Conservation (phyloP, 208 protist genomes). For the Acanthamoeba culbertsoni region DNA sequence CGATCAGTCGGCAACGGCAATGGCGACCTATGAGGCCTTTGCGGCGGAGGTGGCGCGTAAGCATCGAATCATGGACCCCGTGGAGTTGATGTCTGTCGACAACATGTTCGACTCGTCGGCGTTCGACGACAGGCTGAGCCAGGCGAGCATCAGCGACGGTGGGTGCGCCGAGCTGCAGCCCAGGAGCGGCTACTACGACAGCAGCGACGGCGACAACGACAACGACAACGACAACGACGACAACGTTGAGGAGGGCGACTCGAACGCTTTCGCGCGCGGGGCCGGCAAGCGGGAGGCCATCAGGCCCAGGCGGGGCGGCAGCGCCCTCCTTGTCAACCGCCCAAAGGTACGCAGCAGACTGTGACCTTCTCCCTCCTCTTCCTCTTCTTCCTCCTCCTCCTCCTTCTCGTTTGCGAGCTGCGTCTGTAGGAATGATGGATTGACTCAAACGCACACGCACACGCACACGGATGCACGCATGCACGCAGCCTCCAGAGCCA, state of each 20-base stretch:
- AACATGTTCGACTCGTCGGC: conserved; percentile 6
- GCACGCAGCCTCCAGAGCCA: neutral
- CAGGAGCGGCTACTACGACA: neutral
- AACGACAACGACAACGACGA: neutral
- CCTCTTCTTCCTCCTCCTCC: too few relatives aligned
- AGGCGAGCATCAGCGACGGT: too few relatives aligned
- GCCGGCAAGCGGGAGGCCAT: too few relatives aligned
- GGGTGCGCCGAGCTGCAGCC: neutral
- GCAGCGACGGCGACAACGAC: neutral
- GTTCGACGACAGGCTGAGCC: neutral
- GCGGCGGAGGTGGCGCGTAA: neutral
- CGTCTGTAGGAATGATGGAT: too few relatives aligned
- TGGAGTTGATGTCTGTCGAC: neutral
- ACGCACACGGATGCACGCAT: neutral
- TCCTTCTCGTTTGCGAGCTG: too few relatives aligned
- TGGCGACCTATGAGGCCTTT: neutral
- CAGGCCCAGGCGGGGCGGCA: too few relatives aligned
- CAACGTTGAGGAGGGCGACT: neutral
- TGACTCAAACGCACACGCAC: neutral
- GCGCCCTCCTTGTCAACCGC: too few relatives aligned
- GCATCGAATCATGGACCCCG: neutral
- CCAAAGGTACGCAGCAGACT: too few relatives aligned
- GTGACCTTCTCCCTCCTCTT: too few relatives aligned
- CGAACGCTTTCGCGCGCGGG: neutral
- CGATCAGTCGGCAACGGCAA: neutral